A percentile compares a stretch with the other conserved stretches of the same genome.
Evolutionary conservation across 2,329 filamentous ascomycete species (phyloP).

Genomic region (Epicoccum nigrum): DNA sequence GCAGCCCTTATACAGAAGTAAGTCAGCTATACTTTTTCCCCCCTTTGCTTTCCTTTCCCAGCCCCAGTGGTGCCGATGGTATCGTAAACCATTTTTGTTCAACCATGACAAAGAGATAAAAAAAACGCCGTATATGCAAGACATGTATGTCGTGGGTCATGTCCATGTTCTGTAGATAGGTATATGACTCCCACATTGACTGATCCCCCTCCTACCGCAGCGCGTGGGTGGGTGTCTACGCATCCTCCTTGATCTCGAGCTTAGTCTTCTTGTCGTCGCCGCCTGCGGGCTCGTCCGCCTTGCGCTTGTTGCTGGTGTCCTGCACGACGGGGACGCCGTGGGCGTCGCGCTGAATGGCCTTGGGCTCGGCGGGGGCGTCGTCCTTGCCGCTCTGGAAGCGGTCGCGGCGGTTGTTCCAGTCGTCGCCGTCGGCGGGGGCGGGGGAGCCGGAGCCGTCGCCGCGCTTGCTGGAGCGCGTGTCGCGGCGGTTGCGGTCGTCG

Average conservation of each 20-base stretch:
- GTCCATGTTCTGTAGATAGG: too few species aligned
- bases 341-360: conserved; percentile 32
- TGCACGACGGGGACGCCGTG: conserved; percentile 37
- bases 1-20: too few species aligned
- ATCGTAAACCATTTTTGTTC: too few species aligned
- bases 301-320: conserved; percentile 44
- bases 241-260: conserved; percentile 45
- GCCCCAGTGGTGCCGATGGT: neutral
- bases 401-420: conserved; percentile 40
- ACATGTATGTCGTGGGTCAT: neutral
- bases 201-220: too few species aligned
- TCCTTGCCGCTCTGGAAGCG: conserved; percentile 45
- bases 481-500: conserved; percentile 26
- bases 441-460: conserved; percentile 34
- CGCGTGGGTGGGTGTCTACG: conserved; percentile 19
- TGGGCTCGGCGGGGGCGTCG: conserved; percentile 27
- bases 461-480: conserved; percentile 27
- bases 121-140: conserved; percentile 29
- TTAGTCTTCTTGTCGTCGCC: conserved; percentile 40
- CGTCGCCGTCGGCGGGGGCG: conserved; percentile 30
- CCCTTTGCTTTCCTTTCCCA: too few species aligned
- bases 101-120: neutral
- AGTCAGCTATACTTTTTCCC: too few species aligned
- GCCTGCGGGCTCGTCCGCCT: conserved; percentile 33
- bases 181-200: too few species aligned